Base-by-base conservation (phyloP, 371 early-diverging fungal species). In the Syncephalastrum monosporum region DNA sequence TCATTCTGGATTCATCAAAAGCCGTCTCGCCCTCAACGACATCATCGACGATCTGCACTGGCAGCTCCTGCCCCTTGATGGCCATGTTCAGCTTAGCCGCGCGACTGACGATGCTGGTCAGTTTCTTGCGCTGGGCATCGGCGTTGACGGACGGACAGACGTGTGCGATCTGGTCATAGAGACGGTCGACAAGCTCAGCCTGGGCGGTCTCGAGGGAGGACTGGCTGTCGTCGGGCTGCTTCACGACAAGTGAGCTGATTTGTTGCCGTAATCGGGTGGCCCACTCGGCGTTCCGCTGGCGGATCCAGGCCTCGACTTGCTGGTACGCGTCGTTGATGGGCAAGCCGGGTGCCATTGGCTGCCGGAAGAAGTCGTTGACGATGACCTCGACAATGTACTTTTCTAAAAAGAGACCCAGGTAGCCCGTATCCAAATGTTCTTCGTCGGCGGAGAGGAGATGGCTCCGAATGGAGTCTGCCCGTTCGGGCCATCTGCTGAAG, bases 231-330 rank as follows among this genome's bases (percentile, higher is more conserved):
- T 47, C 49, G n/a, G 59, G 65, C 23, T 69, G 68, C 33, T 68
- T 66, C 1, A 61, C 65, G 4, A 72, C 55, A 29, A 77, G 60
- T 0, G 60, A 47, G 8, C 60, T 59, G 23, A 73, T 59, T 46
- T 77, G 77, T 41, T 77, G 74, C 21, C 67, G 63, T 43, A 77
- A 48, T 10, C 77, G 63, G n/a, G 63, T 42, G 21, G 71, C 65
- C 71, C 70, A 77, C 12, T 68, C 62, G 10, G 41, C 33, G 16
- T 73, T 67, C 50, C 71, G 52, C 25, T 55, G 48, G 3, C 50
- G 43, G 1, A 77, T 63, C 74, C 73, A 77, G 8, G 55, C 48
- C 43, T 68, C 58, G 4, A 77, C 50, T 14, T 56, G 52, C 13
- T 46, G 55, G 56, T 63, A 77, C 14, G 77, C 61, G 8, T 54